These are phyloP conservation scores for Neurospora sp. DNA, from an alignment of 2,329 filamentous ascomycete species.

Conservation along the genomic window DNA sequence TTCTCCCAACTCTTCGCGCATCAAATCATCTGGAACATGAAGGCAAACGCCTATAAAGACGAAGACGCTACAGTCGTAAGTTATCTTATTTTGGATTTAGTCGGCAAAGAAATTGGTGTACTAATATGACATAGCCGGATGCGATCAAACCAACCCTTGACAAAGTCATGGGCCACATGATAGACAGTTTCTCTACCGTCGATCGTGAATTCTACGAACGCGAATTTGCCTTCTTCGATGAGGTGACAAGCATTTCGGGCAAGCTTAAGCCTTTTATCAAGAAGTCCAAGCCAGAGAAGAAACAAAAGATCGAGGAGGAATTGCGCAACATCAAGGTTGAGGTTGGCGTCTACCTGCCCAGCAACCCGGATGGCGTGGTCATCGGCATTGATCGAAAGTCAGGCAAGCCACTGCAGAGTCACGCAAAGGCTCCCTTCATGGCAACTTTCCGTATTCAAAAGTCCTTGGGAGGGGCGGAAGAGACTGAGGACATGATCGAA, in stretches of 20 bases:
- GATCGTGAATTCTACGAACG: constrained; percentile 85
- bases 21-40: constrained; percentile 99
- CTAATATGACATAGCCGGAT: constrained; percentile 51
- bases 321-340: constrained; percentile 95
- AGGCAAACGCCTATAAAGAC: constrained; percentile 96
- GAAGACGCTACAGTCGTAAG: constrained; percentile 77
- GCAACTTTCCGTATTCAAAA: constrained; percentile 96
- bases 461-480: constrained; percentile 45
- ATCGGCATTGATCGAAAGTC: constrained; percentile 98
- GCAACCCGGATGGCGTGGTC: constrained; percentile 93
- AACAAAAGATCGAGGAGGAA: constrained; percentile 98
- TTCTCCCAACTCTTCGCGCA: constrained; percentile 98
- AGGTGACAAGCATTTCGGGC: constrained; percentile 90
- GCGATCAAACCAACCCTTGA: constrained; percentile 89
- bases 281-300: constrained; percentile 88
- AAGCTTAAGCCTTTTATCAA: constrained; percentile 93
- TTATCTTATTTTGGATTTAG: constrained; percentile 6
- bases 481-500: constrained; percentile 40
- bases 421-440: constrained; percentile 98
- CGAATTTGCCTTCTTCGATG: constrained; percentile 96
- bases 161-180: constrained; percentile 74
- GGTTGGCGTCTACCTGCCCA: constrained; percentile 91
- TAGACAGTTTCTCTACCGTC: constrained; percentile 66
- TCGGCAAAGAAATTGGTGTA: neutral
- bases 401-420: constrained; percentile 91